Percentiles rank a stretch among this genome's conserved stretches.
These are phyloP conservation scores for Thecaphora frezii DNA, from an alignment of 1,284 basidiomycete species.

Conservation along the genomic window DNA sequence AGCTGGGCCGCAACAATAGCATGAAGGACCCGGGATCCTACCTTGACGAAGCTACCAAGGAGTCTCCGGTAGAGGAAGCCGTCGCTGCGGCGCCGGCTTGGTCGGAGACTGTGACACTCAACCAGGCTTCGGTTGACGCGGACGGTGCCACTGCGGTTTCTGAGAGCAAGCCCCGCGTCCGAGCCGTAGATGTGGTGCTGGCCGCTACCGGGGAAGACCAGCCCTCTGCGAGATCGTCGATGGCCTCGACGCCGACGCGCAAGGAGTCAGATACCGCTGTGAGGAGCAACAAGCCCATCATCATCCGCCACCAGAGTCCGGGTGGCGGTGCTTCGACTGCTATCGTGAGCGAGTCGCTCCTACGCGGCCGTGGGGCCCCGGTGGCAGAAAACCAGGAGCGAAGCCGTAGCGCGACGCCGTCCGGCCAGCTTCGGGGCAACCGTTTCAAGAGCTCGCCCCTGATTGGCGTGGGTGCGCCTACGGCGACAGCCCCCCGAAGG, in stretches of 20 bases:
- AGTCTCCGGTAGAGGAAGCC: neutral
- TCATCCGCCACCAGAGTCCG: slow-evolving; percentile 38
- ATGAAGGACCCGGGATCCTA: slow-evolving; percentile 4
- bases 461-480: slow-evolving; percentile 10
- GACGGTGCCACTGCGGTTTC: too few species aligned
- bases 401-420: slow-evolving; percentile 34
- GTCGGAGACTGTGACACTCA: too few species aligned
- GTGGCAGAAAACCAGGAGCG: slow-evolving; percentile 9
- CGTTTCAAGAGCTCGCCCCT: slow-evolving; percentile 40
- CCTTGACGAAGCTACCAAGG: neutral
- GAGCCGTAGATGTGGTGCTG: too few species aligned
- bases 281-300: slow-evolving; percentile 43
- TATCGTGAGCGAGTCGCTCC: slow-evolving; percentile 39
- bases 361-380: slow-evolving; percentile 31
- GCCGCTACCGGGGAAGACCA: neutral
- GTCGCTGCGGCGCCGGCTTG: too few species aligned
- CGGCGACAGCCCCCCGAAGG: slow-evolving; percentile 8
- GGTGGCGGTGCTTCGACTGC: slow-evolving; percentile 33
- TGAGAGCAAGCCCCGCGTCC: too few species aligned
- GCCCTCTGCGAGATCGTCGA: neutral
- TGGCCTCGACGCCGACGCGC: neutral
- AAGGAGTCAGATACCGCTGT: too few species aligned
- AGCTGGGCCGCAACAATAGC: slow-evolving; percentile 21
- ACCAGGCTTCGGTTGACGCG: too few species aligned
- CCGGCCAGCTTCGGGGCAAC: slow-evolving; percentile 19